Evolutionary conservation across 2,329 filamentous ascomycete species (phyloP), one percentile per base, ranked within the genome.

Genomic region (Thermomyces lanuginosus): DNA sequence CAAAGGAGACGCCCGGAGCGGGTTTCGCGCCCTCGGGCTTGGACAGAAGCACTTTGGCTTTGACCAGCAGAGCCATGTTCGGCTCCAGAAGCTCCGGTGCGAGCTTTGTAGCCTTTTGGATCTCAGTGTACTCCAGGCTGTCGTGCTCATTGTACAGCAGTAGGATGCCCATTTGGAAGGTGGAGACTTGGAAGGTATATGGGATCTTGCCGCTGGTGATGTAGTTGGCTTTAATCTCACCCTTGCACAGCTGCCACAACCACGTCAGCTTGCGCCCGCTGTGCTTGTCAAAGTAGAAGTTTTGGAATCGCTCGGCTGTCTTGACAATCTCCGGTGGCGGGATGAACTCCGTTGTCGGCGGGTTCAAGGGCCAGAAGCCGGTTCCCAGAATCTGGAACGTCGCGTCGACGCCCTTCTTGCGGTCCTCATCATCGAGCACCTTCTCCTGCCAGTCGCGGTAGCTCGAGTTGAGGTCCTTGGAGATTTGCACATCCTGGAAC

Each of bases 401-500:
- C 4, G 89, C 81, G 47, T 98, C 89, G 20, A 84, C 64, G 11
- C 74, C 62, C 24, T 68, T 69, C 59, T 80, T 81, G 28, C 63
- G 56, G 27, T 73, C 69, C 9, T 72, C 60, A 22, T 66, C 67
- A 33, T 72, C 70, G 21, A 81, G 64, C n/a, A 63, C 62, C 41
- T 67, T 66, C 7, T 67, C 60, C 42, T 84, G 74, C 52, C 69
- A 78, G 18, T 83, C 80, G 44, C 80, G 77, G 63, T 91, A 98
- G 16, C 76, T 75, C 24, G 70, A 69, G 54, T 98, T 98, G 24
- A 98, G 68, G 56, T 98, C 89, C 58, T 93, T 93, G 37, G 86
- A 95, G 26, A 92, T 92, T 53, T 98, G 89, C 64, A 98, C 93
- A 48, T 98, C 89, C 53, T 95, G 86, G 69, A 95, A 98, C 89